Evolutionary conservation across 1,284 basidiomycete genomes (phyloP), one percentile per base, ranked within the genome.

Genomic region (Xerocomus amazonicus): DNA sequence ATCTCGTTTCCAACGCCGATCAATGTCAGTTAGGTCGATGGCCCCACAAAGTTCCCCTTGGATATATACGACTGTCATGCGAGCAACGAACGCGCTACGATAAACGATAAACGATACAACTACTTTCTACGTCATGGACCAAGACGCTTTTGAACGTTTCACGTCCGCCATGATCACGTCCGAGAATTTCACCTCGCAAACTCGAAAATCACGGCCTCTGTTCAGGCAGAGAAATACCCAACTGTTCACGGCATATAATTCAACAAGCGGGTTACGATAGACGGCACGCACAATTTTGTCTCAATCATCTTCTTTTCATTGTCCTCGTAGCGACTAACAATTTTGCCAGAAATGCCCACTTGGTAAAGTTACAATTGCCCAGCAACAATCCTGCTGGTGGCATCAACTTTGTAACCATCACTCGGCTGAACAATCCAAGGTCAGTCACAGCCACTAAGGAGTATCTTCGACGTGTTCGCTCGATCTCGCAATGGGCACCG

Each of bases 311-410:
- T 43, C 34, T 50, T 39, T 46, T 45, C 19, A 12, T 17, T 23
- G 31, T 4, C 26, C 5, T 28, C 28, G 33, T 48, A 77, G 86
- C 84, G n/a, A 80, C 85, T 67, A 73, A 87, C 61, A 83, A 76
- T 62, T 88, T 91, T 61, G 62, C 75, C 29, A 72, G 74, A 14
- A 75, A 80, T 59, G 79, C 88, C 39, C 53, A 67, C 42, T 71
- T 91, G 37, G 67, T 77, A 48, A 79, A 88, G 56, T 77, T 91
- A 57, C 78, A 82, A 61, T 71, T 91, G n/a, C 89, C 88, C 1
- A 79, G 79, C 35, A 86, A 90, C 59, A 78, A 80, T 63, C 80
- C 83, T 2, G 70, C 68, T 0, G 85, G 85, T 39, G 89, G 88
- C 31, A 83, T 91, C 59, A 68, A 86, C 59, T 84, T 86, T 55